Base-by-base conservation (phyloP, 148 eudicot genomes). In the Fagopyrum esculentum region DNA sequence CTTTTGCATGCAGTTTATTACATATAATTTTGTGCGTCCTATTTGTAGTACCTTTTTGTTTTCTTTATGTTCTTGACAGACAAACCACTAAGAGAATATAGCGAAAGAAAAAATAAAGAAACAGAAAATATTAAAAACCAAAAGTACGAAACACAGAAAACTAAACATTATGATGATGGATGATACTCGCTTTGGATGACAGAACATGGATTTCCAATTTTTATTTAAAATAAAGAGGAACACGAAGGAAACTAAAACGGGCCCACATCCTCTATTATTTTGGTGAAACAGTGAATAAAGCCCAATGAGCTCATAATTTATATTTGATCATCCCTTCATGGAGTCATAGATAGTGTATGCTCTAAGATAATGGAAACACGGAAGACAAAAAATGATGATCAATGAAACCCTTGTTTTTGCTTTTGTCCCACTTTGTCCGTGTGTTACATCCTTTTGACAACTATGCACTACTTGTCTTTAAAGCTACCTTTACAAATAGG, bases 171-270 rank as follows among this genome's bases (percentile, higher is more conserved):
- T 55, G 1, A 59, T 22, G 69, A 63, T 63, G 69, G 43, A 63
- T 63, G 44, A 30, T 6, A 4, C 69, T 63, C 29, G 13, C 69
- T 63, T 63, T 63, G 69, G 69, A 63, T 29, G 69, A 63, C 69
- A 63, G 6, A 30, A 29, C 44, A 29, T 10, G 43, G 26, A 30
- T 63, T 29, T 30, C 44, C 44, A 63, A 35, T 35, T 35, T 35
- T 35, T 2, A 35, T 11, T 29, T 7, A 3, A 26, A 61, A 63
- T 29, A 29, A 4, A 19, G 22, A 57, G 26, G 12, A 63, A 63
- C 45, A 63, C 69, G 44, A 63, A 29, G 11, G 69, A 44, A 12
- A 15, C 69, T 15, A 30, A 26, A 50, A 1, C 1, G 63, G 35
- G 63, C 9, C 63, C 0, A 6, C 3, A 3, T 17, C 22, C n/a